Evolutionary conservation across 2,329 filamentous ascomycete species (phyloP).

Genomic region (Teratosphaeria viscida): DNA sequence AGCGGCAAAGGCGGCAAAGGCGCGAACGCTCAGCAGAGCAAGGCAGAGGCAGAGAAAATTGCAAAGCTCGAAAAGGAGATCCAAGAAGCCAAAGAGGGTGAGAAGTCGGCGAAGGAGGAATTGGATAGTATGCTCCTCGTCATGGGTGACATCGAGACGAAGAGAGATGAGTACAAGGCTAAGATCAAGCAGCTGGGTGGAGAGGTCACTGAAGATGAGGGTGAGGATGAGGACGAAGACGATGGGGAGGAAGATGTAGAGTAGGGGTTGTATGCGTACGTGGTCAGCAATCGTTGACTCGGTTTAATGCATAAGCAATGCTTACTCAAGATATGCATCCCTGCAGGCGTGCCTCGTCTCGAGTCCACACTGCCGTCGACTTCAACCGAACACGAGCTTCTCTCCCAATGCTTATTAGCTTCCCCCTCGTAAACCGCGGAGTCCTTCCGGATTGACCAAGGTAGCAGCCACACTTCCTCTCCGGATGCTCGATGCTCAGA

Average conservation of each 20-base stretch:
- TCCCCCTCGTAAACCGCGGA: too few species aligned
- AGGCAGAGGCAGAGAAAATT: slow-evolving; percentile 2
- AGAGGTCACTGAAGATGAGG: slow-evolving; percentile 23
- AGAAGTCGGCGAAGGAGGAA: slow-evolving; percentile 35
- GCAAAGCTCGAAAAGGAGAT: slow-evolving; percentile 7
- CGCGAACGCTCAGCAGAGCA: not conserved
- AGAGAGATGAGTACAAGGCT: slow-evolving; percentile 20
- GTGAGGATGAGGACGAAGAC: slow-evolving; percentile 20
- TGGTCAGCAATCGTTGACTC: not conserved
- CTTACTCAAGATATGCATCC: not conserved
- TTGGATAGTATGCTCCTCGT: slow-evolving; percentile 40
- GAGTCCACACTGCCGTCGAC: not conserved
- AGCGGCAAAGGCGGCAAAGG: not conserved
- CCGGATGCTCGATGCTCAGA: not conserved
- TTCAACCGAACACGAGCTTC: not conserved
- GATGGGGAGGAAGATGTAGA: slow-evolving; percentile 9
- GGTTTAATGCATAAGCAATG: not conserved
- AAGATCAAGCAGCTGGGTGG: slow-evolving; percentile 20
- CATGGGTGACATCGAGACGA: slow-evolving; percentile 38
- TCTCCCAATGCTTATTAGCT: not conserved
- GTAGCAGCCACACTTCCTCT: not conserved
- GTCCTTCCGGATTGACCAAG: too few species aligned
- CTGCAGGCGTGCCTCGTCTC: not conserved
- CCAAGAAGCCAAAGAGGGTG: slow-evolving; percentile 17
- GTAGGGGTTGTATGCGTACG: not conserved